Base-by-base conservation (phyloP, 1,284 basidiomycete genomes). In the Ceratobasidium sp. region DNA sequence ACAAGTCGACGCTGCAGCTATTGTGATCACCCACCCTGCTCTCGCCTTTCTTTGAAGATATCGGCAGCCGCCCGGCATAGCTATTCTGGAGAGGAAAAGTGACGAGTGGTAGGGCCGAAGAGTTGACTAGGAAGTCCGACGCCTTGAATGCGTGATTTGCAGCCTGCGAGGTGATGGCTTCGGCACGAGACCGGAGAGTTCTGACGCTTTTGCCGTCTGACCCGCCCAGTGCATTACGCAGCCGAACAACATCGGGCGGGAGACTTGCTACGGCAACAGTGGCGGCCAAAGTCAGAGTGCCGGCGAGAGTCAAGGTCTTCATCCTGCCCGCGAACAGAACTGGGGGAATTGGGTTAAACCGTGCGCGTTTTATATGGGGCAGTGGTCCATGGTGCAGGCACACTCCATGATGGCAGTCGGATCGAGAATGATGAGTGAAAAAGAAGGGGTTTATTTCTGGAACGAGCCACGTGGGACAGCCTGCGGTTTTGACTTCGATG, bases 81-180 rank as follows among this genome's bases (percentile, higher is more conserved):
- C 71, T 73, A 60, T 74, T 60, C 41, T 73, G 73, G 4, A 74
- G 64, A 10, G 60, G 41, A 23, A 72, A 74, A 5, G 71, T 72
- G 16, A 74, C 73, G 5, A 74, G 41, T 10, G 73, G 73, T 16
- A 74, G 71, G 10, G 73, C 71, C 3, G 73, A 74, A 21, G 73
- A 74, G 48, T 74, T 74, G 14, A 74, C 73, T 28, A 52, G 36
- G 26, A 74, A 74, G 3, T 36, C 58, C 1, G 61, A 36, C 28
- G 71, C 62, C n/a, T 70, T 65, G 26, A 32, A 41, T 21, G 41
- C n/a, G 30, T 16, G 21, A 8, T 45, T 10, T 34, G 41, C 12
- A 45, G 23, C 39, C 10, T 43, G 59, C 6, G 59, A 36, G 28
- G 21, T 16, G 9, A 48, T 9, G 14, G 12, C 34, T 28, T 46